Evolutionary conservation across 2,329 filamentous ascomycete genomes (phyloP).

Genomic region (Epichloe festucae): DNA sequence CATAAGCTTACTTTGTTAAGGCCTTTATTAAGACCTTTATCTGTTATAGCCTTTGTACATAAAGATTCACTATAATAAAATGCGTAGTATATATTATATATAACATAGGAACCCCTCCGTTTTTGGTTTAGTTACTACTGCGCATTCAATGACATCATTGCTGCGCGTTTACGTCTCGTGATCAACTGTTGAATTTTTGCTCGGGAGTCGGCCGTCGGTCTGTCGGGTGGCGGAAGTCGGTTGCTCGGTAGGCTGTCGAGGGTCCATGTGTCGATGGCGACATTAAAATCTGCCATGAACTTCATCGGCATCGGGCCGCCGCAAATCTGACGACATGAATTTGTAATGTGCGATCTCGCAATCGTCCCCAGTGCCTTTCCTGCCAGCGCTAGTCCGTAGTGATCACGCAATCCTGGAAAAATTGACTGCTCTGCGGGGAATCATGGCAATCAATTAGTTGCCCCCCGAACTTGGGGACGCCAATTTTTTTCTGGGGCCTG

Average conservation of each 20-base stretch:
- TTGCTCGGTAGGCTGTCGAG: not conserved
- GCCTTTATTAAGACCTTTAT: too few species aligned
- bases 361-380: conserved; percentile 4
- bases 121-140: too few species aligned
- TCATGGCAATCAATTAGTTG: not conserved
- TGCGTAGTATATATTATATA: too few species aligned
- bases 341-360: conserved; percentile 14
- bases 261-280: conserved; percentile 6
- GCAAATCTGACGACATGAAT: conserved; percentile 11
- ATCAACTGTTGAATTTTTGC: not conserved
- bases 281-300: not conserved
- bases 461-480: not conserved
- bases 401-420: conserved; percentile 22
- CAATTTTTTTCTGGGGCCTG: not conserved
- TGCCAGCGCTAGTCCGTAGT: conserved; percentile 13
- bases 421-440: conserved; percentile 15
- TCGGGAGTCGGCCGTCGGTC: conserved; percentile 5
- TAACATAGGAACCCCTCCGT: too few species aligned
- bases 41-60: too few species aligned
- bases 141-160: too few species aligned
- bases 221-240: conserved; percentile 8
- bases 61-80: too few species aligned
- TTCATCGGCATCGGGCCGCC: not conserved
- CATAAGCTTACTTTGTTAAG: too few species aligned
- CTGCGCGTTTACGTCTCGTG: not conserved